These are phyloP conservation scores for Cochlearia excelsa DNA, from an alignment of 345 rosid genomes.

Conservation along the genomic window DNA sequence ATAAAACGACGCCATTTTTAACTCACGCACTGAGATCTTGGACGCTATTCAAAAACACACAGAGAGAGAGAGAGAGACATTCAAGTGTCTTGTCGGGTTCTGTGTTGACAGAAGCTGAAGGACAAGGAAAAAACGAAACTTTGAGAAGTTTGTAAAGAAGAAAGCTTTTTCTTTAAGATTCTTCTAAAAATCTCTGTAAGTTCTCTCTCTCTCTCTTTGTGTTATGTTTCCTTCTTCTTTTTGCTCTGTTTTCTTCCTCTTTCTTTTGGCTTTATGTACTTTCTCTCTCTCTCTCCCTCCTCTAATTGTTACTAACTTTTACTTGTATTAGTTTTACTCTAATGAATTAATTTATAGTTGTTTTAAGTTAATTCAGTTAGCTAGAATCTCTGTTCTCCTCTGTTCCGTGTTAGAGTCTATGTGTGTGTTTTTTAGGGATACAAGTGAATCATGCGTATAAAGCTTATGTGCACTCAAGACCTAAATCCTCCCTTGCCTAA, in stretches of 20 bases:
- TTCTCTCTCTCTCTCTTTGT: conserved; percentile 39
- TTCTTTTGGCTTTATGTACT: conserved; percentile 3
- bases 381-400: neutral
- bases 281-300: neutral
- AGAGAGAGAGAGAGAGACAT: conserved; percentile 25
- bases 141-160: conserved; percentile 18
- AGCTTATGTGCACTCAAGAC: conserved; percentile 32
- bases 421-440: conserved; percentile 23
- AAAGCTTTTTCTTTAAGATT: conserved; percentile 31
- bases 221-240: neutral
- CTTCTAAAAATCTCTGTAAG: conserved; percentile 41
- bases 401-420: conserved; percentile 25
- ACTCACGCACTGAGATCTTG: conserved; percentile 16
- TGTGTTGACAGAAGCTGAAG: conserved; percentile 28
- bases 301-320: neutral
- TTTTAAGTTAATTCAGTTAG: neutral
- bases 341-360: neutral
- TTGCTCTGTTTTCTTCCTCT: conserved; percentile 33
- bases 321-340: neutral
- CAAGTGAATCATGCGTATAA: conserved; percentile 39
- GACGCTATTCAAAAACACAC: neutral
- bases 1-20: conserved; percentile 1
- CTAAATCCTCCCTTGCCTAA: conserved; percentile 31
- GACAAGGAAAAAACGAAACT: conserved; percentile 36
- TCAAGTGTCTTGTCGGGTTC: conserved; percentile 28